These are phyloP conservation scores for Stagonosporopsis tanaceti DNA, from an alignment of 2,329 filamentous ascomycete species.

Conservation along the genomic window DNA sequence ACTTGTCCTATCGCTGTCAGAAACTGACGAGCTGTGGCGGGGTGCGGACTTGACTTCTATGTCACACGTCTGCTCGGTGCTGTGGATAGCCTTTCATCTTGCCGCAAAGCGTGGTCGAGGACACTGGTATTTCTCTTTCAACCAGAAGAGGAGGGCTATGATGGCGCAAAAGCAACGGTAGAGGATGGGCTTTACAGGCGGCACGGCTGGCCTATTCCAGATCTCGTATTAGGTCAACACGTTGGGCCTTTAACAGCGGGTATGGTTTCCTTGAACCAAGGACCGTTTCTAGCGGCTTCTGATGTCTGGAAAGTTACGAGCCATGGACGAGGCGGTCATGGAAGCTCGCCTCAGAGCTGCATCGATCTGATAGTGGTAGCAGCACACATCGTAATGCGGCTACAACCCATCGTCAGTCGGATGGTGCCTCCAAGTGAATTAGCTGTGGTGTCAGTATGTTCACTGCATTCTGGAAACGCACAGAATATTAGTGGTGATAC, in stretches of 20 bases:
- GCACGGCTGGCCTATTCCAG: background rate
- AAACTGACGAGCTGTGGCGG: background rate
- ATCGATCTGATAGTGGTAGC: background rate
- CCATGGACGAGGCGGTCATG: background rate
- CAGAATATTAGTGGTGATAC: background rate
- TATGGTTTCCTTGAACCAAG: background rate
- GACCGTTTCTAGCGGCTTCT: background rate
- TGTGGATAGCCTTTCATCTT: background rate
- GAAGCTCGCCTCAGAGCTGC: background rate
- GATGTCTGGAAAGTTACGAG: background rate
- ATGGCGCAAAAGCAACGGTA: background rate
- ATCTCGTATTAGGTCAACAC: background rate
- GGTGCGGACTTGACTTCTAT: constrained; percentile 1
- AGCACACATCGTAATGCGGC: background rate
- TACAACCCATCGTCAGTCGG: constrained; percentile 1
- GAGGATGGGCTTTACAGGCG: background rate
- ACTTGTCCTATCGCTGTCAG: too few relatives aligned
- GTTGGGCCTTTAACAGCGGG: background rate
- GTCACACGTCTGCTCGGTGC: background rate
- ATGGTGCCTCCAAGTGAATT: background rate
- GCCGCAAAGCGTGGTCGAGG: background rate
- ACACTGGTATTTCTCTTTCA: background rate
- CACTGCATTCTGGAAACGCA: background rate
- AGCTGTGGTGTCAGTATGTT: background rate
- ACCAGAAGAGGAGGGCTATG: background rate